These are phyloP conservation scores for Pyrenochaeta sp. DNA, from an alignment of 2,329 filamentous ascomycete species.

Conservation along the genomic window DNA sequence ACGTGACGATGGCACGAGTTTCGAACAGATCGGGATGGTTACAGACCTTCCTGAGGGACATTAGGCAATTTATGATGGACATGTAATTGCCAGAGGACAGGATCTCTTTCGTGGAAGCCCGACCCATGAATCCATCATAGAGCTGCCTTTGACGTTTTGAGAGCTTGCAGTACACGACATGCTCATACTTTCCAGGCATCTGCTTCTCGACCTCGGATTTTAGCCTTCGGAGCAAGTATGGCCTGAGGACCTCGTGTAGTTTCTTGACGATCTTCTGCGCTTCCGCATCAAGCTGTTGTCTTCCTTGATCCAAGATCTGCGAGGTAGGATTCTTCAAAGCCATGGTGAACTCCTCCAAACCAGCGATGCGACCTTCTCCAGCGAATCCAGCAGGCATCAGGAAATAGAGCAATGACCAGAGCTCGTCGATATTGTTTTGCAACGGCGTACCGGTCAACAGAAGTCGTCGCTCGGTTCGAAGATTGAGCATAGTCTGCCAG, in stretches of 20 bases:
- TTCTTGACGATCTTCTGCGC: slow-evolving; percentile 90
- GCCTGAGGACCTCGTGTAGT: slow-evolving; percentile 90
- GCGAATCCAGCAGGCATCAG: slow-evolving; percentile 88
- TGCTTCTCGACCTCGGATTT: slow-evolving; percentile 99
- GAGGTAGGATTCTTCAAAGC: slow-evolving; percentile 96
- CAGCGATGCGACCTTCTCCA: slow-evolving; percentile 87
- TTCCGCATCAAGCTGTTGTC: slow-evolving; percentile 93
- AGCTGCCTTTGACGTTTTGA: slow-evolving; percentile 95
- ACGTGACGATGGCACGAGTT: slow-evolving; percentile 94
- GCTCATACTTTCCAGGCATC: slow-evolving; percentile 97
- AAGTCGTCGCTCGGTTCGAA: slow-evolving; percentile 87
- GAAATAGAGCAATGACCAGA: slow-evolving; percentile 98
- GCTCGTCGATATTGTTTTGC: slow-evolving; percentile 94
- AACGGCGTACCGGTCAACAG: slow-evolving; percentile 92
- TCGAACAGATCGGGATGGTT: slow-evolving; percentile 98
- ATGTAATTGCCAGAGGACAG: slow-evolving; percentile 93
- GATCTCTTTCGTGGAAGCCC: slow-evolving; percentile 87
- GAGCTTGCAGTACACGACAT: slow-evolving; percentile 92
- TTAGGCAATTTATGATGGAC: slow-evolving; percentile 96
- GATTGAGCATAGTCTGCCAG: slow-evolving; percentile 93
- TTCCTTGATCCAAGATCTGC: slow-evolving; percentile 92
- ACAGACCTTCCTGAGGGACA: slow-evolving; percentile 97
- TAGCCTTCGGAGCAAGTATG: slow-evolving; percentile 86
- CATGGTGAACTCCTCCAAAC: slow-evolving; percentile 93
- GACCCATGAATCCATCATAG: slow-evolving; percentile 94